Base-by-base conservation (phyloP, 2,329 filamentous ascomycete species). In the Colletotrichum sp. region DNA sequence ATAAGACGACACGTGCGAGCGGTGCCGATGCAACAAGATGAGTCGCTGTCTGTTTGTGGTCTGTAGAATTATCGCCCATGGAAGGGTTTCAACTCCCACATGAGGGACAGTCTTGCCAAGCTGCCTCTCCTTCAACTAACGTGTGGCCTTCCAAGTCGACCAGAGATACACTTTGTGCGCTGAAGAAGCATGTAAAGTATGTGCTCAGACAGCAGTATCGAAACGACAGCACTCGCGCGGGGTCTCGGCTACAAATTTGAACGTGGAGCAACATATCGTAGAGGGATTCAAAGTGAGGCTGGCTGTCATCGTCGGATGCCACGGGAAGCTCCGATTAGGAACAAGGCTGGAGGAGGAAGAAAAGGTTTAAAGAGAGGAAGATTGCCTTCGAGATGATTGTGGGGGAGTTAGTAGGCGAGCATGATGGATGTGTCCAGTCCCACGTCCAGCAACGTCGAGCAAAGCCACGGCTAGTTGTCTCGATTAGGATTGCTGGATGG, bases 1-100 rank as follows among this genome's bases (percentile, higher is more conserved):
- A 71, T 66, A 39, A 62, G 72, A 75, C 36, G 69, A 72, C 52
- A 75, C 69, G 59, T 62, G 52, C 16, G 69, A 28, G 16, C n/a
- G 15, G 34, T 34, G 49, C 49, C 32, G 32, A 9, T 60, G 49
- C 12, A 16, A 49, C 10, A 36, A 32, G 52, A 60, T n/a, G 52
- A 44, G 32, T 57, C 49, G 49, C 28, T 7, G 30, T 21, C 49
- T n/a, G 57, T 34, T 7, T 32, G 57, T 5, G 18, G 24, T n/a
- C 28, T 30, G 59, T 10, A 32, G 28, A 62, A 62, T n/a, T n/a
- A n/a, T 18, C 16, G 30, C 26, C 28, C 30, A 15, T 63, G 59
- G 30, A 63, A 63, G 30, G 44, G 59, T 34, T 34, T 63, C 28
- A 63, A 63, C 30, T 13, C 4, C 12, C 24, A 44, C 16, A 6